Base-by-base conservation (phyloP, 305 asterid genomes). In the Solanum chacoense region DNA sequence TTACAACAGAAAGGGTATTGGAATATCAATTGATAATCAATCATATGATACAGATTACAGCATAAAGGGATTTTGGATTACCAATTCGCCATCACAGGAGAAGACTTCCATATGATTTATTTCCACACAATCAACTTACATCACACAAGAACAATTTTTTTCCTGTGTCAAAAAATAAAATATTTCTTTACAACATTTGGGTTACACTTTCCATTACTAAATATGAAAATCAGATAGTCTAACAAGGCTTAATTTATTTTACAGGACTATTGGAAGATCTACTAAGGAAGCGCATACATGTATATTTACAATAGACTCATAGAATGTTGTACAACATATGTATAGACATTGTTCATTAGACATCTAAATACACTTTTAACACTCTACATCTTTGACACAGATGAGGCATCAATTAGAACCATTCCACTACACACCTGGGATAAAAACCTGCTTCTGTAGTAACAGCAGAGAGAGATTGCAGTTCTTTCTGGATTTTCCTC, bases 401-500 rank as follows among this genome's bases (percentile, higher is more conserved):
- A 67, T 8, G 35, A 42, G 55, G 90, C 90, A 81, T 45, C 2
- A 87, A 65, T 93, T 91, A 95, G 89, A 97, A 97, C 98, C 98
- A 97, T 87, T 97, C 99, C 10, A 92, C 97, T 92, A 88, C 90
- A 89, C 99, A 96, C 36, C 90, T 92, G 3, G 99, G 98, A 81
- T 97, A 96, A 89, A 93, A 93, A 90, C 97, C 98, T 14, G 92
- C 83, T 34, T 90, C 92, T 24, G 96, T 74, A 85, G 97, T 93
- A 73, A 94, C 95, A 88, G 90, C 89, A 84, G 98, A 93, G 81
- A 95, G 90, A 38, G 98, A 94, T 90, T 88, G 95, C 88, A 96
- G 90, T 90, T 95, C 98, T 90, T 94, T 95, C 95, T 96, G 97
- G 29, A 94, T 93, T 91, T 97, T 97, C 91, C 93, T 91, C 91